phyloP scores from a whole-genome alignment of 2,329 filamentous ascomycete species.

The Emergomyces pasteurianus region DNA sequence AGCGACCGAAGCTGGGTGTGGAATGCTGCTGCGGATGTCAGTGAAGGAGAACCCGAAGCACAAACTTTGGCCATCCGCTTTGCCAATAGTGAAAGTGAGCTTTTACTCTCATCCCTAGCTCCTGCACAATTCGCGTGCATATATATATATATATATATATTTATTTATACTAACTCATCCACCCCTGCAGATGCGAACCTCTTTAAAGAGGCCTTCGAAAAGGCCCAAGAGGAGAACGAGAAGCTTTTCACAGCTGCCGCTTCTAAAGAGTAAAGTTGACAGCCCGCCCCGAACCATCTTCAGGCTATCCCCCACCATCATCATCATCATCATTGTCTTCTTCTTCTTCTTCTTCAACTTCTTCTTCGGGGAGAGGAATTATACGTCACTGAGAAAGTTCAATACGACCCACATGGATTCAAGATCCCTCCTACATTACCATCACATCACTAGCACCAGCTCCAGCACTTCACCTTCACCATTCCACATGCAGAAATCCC shows the following conservation, averaged over 20 bases:
- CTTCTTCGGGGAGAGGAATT: not conserved
- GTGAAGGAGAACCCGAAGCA: conserved; percentile 93
- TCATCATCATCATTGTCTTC: not conserved
- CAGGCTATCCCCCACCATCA: not conserved
- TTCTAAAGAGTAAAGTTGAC: not conserved
- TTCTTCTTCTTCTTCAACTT: no score
- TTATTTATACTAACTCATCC: no score
- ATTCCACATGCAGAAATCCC: not conserved
- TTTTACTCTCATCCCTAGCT: conserved; percentile 13
- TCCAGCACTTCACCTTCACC: not conserved
- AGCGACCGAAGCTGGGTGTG: conserved; percentile 99
- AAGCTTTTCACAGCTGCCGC: conserved; percentile 55
- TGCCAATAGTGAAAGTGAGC: conserved; percentile 90
- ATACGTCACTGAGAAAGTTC: not conserved
- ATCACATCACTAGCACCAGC: not conserved
- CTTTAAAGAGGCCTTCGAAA: conserved; percentile 96
- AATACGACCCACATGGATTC: not conserved
- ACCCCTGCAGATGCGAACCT: conserved; percentile 65
- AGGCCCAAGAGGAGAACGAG: conserved; percentile 95
- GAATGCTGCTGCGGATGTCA: conserved; percentile 96
- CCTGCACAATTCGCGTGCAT: not conserved
- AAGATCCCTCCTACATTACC: not conserved
- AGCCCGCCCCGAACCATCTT: not conserved
- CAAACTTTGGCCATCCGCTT: conserved; percentile 95
- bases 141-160: not conserved